A percentile compares a stretch with the other conserved stretches of the same genome.
Conservation (phyloP, 2,329 filamentous ascomycete genomes). For the Periconia sp. region DNA sequence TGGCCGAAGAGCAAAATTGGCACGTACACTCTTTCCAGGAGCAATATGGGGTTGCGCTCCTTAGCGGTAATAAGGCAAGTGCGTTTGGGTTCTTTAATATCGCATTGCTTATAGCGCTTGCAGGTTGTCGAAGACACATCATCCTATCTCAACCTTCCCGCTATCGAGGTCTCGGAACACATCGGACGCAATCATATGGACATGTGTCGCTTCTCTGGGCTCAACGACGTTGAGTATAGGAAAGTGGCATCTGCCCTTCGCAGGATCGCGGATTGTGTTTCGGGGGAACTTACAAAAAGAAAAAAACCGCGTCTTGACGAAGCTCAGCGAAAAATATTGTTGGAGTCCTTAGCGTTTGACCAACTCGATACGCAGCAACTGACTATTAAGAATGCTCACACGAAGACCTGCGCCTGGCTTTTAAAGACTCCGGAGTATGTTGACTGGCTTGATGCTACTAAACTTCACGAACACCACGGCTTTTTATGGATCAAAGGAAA, state of each 20-base stretch:
- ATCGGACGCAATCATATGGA: constrained; percentile 31
- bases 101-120: too few species aligned
- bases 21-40: constrained; percentile 48
- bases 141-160: constrained; percentile 39
- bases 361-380: constrained; percentile 44
- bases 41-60: constrained; percentile 19
- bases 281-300: too few species aligned
- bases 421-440: constrained; percentile 36
- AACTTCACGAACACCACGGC: constrained; percentile 36
- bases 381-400: constrained; percentile 43
- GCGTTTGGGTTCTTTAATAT: too few species aligned
- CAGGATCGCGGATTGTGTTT: not conserved
- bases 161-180: constrained; percentile 40
- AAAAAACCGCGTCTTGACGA: not conserved
- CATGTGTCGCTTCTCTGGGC: constrained; percentile 31
- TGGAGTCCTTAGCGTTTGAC: constrained; percentile 43
- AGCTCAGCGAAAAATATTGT: constrained; percentile 10
- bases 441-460: constrained; percentile 42
- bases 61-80: constrained; percentile 23
- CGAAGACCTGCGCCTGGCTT: constrained; percentile 50
- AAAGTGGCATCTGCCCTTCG: constrained; percentile 8
- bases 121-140: constrained; percentile 48
- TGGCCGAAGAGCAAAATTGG: constrained; percentile 38
- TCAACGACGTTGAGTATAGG: constrained; percentile 20
- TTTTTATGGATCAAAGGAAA: constrained; percentile 55